phyloP scores from a whole-genome alignment of 805 yeast genomes.

The Ascoidea tarda region DNA sequence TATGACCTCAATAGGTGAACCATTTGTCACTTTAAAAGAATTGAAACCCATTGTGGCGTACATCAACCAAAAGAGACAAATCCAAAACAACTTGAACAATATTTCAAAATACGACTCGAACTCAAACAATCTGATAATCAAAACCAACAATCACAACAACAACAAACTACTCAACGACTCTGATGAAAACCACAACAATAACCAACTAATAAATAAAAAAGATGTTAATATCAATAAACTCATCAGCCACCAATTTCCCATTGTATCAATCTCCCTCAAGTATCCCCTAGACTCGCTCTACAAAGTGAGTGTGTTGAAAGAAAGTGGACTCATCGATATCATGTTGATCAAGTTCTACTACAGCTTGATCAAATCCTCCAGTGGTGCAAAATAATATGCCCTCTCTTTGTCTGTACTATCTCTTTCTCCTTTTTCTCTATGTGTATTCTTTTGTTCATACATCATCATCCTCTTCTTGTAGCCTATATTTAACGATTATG shows the following conservation, averaged over 20 bases:
- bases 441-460: too few species aligned
- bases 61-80: conserved; percentile 32
- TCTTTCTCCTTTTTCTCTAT: too few species aligned
- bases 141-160: neutral
- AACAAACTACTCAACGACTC: neutral
- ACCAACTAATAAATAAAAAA: neutral
- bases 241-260: neutral
- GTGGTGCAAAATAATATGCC: too few species aligned
- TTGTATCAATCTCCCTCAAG: neutral
- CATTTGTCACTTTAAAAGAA: conserved; percentile 44
- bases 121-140: neutral
- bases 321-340: neutral
- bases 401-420: too few species aligned
- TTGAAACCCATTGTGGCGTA: conserved; percentile 47
- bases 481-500: too few species aligned
- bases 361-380: too few species aligned
- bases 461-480: too few species aligned
- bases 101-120: neutral
- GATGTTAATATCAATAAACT: neutral
- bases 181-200: neutral
- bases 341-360: too few species aligned
- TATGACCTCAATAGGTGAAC: conserved; percentile 33
- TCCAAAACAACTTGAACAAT: conserved; percentile 8
- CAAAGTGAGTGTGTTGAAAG: neutral
- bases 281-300: neutral